A percentile compares a stretch with the other conserved stretches of the same genome.
phyloP scores from a whole-genome alignment of 106 monocot genomes.

The Platanthera guangdongensis region DNA sequence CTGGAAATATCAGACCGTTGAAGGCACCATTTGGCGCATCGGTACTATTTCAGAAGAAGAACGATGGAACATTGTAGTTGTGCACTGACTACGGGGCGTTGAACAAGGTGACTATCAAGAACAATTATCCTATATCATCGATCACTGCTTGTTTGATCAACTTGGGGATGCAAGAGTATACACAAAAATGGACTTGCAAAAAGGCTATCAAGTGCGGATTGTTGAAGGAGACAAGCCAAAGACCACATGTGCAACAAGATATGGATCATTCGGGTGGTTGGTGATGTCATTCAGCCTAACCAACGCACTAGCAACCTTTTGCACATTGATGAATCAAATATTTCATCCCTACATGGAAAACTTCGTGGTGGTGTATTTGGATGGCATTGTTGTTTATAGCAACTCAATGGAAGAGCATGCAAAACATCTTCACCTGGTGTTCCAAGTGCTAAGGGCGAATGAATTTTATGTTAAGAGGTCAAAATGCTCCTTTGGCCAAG shows the following conservation, averaged over 20 bases:
- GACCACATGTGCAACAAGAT: neutral
- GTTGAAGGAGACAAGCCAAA: slow-evolving; percentile 3
- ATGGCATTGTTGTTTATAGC: slow-evolving; percentile 12
- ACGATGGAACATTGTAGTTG: neutral
- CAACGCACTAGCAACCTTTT: too few relatives aligned
- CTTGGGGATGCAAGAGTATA: neutral
- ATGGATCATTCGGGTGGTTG: too few relatives aligned
- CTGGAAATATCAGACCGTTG: neutral
- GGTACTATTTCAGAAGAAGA: slow-evolving; percentile 11
- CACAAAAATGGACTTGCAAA: slow-evolving; percentile 10
- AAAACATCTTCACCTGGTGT: neutral
- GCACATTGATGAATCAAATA: too few relatives aligned
- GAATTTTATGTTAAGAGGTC: slow-evolving; percentile 6
- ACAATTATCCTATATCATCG: too few relatives aligned
- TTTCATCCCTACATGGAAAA: too few relatives aligned
- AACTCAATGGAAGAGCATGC: neutral
- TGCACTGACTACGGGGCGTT: too few relatives aligned
- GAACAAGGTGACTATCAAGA: too few relatives aligned
- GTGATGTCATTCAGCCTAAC: too few relatives aligned
- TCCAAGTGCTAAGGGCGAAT: neutral
- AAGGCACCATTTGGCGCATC: slow-evolving; percentile 6
- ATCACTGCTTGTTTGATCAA: neutral
- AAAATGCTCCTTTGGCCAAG: neutral
- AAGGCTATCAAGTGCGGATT: slow-evolving; percentile 13
- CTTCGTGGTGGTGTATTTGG: neutral